Conservation (phyloP, 805 yeast genomes). For the Barnettozyma botsteinii region DNA sequence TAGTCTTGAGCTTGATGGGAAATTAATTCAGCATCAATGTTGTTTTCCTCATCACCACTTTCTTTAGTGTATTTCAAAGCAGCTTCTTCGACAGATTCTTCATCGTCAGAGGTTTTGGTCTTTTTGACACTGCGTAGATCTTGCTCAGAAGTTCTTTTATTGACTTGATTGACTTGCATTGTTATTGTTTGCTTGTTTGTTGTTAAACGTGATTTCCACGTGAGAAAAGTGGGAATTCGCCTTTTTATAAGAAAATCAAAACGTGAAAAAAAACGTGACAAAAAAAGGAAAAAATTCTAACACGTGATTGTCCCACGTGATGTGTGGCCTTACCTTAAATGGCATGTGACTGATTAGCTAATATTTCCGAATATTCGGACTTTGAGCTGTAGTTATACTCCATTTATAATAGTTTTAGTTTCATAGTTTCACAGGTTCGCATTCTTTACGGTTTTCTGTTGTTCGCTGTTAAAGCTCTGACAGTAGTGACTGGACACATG, state of each 20-base stretch:
- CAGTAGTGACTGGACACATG: too few species aligned
- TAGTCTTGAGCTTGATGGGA: conserved; percentile 14
- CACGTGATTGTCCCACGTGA: conserved; percentile 6
- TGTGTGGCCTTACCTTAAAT: not conserved
- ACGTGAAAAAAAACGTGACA: conserved; percentile 2
- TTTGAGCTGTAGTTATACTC: too few species aligned
- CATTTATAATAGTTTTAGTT: not conserved
- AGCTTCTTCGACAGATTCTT: conserved; percentile 9
- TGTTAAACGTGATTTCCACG: conserved; percentile 23
- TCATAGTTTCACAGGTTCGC: not conserved
- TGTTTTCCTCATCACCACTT: conserved; percentile 10
- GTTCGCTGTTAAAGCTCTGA: too few species aligned
- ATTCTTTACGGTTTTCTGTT: too few species aligned
- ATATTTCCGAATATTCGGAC: too few species aligned
- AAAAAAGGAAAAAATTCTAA: not conserved
- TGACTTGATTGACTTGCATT: conserved; percentile 10
- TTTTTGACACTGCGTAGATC: conserved; percentile 1
- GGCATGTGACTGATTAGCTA: not conserved
- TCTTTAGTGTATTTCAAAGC: conserved; percentile 4
- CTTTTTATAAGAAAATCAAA: conserved; percentile 1
- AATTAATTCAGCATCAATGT: conserved; percentile 23
- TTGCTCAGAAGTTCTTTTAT: conserved; percentile 11
- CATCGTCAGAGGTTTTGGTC: conserved; percentile 3
- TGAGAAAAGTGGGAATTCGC: conserved; percentile 15
- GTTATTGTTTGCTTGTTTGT: not conserved